phyloP scores from a whole-genome alignment of 2,329 filamentous ascomycete genomes.

The Lomentospora prolificans region DNA sequence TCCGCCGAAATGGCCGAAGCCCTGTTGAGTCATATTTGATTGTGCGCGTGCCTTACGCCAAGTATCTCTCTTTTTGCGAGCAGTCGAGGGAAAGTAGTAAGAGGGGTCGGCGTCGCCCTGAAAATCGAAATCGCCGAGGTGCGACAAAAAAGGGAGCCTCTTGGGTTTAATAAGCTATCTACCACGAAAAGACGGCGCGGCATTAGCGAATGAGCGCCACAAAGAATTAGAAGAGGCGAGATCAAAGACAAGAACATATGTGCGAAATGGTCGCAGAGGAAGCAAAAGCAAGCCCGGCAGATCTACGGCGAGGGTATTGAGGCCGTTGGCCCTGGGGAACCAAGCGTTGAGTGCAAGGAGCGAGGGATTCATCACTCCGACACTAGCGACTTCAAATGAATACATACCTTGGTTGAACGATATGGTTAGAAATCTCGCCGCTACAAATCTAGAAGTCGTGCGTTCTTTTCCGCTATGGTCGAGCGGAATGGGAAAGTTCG shows the following conservation, averaged over 20 bases:
- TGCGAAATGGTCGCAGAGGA: background rate
- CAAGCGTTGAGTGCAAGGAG: too few relatives aligned
- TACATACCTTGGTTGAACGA: too few relatives aligned
- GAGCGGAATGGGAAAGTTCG: too few relatives aligned
- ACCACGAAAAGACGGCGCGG: background rate
- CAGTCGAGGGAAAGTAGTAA: background rate
- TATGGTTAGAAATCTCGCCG: too few relatives aligned
- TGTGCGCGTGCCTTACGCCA: background rate
- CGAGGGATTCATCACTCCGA: too few relatives aligned
- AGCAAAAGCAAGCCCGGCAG: background rate
- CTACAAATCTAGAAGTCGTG: too few relatives aligned
- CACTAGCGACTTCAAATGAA: too few relatives aligned
- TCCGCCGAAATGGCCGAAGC: conserved; percentile 46
- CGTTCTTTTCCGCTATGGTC: too few relatives aligned
- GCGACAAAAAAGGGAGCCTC: background rate
- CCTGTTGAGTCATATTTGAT: conserved; percentile 24
- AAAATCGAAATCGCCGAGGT: background rate
- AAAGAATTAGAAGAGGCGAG: background rate
- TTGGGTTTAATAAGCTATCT: background rate
- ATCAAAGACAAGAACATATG: background rate
- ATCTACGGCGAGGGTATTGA: background rate
- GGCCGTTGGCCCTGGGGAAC: too few relatives aligned
- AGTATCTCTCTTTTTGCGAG: background rate
- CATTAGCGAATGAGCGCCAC: background rate
- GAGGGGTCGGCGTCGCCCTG: background rate